Percentiles rank a stretch among this genome's conserved stretches.
Conservation (phyloP, 169 alveolate species). For the Plasmodium gonderi region DNA sequence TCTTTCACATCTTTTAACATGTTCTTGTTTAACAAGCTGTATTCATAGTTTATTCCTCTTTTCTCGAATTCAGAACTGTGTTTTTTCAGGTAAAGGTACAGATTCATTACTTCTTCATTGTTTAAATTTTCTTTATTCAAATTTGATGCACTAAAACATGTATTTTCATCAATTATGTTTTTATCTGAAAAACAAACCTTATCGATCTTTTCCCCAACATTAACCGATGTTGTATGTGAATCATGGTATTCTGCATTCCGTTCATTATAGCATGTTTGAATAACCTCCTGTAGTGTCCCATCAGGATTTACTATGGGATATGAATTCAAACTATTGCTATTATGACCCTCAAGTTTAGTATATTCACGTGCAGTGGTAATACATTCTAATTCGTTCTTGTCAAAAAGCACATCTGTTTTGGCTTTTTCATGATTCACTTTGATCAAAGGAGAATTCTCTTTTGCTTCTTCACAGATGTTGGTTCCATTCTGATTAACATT, state of each 20-base stretch:
- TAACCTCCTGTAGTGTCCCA: neutral
- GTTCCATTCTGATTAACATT: neutral
- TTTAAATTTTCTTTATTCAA: slow-evolving; percentile 32
- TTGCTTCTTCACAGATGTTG: neutral
- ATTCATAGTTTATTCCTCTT: slow-evolving; percentile 4
- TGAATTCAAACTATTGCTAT: neutral
- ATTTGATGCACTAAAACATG: neutral
- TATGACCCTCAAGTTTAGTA: neutral
- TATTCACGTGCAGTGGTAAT: too few relatives aligned
- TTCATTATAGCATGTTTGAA: neutral
- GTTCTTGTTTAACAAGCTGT: slow-evolving; percentile 17
- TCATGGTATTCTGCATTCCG: neutral
- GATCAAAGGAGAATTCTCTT: neutral
- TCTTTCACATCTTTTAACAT: slow-evolving; percentile 5
- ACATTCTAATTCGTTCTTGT: neutral
- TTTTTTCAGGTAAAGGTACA: slow-evolving; percentile 23
- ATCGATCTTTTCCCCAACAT: neutral
- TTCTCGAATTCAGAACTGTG: neutral
- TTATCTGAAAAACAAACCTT: neutral
- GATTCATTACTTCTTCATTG: slow-evolving; percentile 15
- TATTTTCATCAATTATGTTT: neutral
- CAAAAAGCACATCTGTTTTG: neutral
- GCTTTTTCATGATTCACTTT: neutral
- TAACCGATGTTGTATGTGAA: neutral
- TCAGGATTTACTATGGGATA: neutral